Evolutionary conservation across 2,329 filamentous ascomycete genomes (phyloP).

Genomic region (Aspergillus sclerotialis): DNA sequence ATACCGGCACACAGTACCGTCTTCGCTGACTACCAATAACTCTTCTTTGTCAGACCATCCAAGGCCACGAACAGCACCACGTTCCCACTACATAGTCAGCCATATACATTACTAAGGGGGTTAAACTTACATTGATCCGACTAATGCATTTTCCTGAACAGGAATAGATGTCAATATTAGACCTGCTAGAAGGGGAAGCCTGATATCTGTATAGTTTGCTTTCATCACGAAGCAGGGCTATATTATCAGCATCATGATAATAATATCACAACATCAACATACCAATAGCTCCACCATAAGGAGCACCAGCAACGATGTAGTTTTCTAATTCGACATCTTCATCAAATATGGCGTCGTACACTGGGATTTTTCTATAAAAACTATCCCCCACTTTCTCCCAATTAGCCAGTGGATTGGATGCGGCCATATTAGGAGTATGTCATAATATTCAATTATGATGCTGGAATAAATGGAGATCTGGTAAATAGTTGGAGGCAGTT

Average conservation of each 20-base stretch:
- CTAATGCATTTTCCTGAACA: constrained; percentile 83
- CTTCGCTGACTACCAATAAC: constrained; percentile 77
- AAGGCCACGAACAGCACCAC: constrained; percentile 75
- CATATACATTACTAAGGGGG: background rate
- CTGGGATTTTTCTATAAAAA: constrained; percentile 90
- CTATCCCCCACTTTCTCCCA: constrained; percentile 91
- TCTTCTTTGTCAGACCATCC: constrained; percentile 97
- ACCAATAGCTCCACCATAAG: constrained; percentile 91
- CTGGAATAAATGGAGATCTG: constrained; percentile 3
- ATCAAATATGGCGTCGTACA: constrained; percentile 91
- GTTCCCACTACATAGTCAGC: constrained; percentile 62
- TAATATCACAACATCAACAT: constrained; percentile 26
- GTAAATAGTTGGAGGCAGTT: constrained; percentile 10
- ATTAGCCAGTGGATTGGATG: constrained; percentile 66
- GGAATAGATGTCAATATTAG: constrained; percentile 90
- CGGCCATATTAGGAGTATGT: constrained; percentile 30
- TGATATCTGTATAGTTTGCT: constrained; percentile 74
- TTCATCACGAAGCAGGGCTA: constrained; percentile 85
- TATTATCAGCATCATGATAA: background rate
- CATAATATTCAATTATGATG: constrained; percentile 8
- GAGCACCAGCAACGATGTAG: constrained; percentile 84
- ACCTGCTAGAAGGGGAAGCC: constrained; percentile 63
- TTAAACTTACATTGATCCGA: constrained; percentile 55
- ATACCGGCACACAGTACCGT: constrained; percentile 86
- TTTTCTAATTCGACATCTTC: constrained; percentile 90